Conservation (phyloP, 257 asterid genomes). For the Nicotiana noctiflora region DNA sequence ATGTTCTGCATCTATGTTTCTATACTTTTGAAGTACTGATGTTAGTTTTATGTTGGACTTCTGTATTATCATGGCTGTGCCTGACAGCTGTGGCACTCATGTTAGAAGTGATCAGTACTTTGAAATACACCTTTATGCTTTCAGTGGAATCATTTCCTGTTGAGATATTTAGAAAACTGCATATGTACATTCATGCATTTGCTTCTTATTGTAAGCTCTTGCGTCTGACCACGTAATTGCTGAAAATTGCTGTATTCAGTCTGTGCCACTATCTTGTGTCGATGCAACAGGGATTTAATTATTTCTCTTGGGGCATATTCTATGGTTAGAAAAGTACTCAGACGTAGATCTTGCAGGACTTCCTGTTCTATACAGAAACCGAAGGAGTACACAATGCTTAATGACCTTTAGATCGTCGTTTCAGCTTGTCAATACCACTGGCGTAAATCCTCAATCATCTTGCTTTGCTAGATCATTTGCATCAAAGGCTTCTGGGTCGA, state of each 20-base stretch:
- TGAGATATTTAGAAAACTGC: not conserved
- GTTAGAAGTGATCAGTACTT: not conserved
- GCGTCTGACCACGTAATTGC: slow-evolving; percentile 1
- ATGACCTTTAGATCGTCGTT: slow-evolving; percentile 28
- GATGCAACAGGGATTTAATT: not conserved
- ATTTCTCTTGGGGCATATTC: not conserved
- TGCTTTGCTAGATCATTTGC: slow-evolving; percentile 54
- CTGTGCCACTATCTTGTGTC: not conserved
- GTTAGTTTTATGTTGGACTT: not conserved
- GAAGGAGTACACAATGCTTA: slow-evolving; percentile 25
- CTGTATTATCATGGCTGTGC: not conserved
- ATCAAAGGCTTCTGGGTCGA: slow-evolving; percentile 50
- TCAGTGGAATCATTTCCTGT: not conserved
- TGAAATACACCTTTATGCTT: not conserved
- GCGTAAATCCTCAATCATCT: slow-evolving; percentile 23
- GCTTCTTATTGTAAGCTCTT: slow-evolving; percentile 3
- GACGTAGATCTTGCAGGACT: slow-evolving; percentile 36
- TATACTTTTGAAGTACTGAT: not conserved
- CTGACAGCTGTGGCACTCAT: not conserved
- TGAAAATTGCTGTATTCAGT: not conserved
- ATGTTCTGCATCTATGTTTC: not conserved
- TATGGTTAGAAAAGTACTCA: not conserved
- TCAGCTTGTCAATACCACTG: slow-evolving; percentile 34
- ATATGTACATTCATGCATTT: not conserved
- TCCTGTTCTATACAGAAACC: slow-evolving; percentile 26